Evolutionary conservation across 2,329 filamentous ascomycete species (phyloP).

Genomic region (Coniochaeta sp.): DNA sequence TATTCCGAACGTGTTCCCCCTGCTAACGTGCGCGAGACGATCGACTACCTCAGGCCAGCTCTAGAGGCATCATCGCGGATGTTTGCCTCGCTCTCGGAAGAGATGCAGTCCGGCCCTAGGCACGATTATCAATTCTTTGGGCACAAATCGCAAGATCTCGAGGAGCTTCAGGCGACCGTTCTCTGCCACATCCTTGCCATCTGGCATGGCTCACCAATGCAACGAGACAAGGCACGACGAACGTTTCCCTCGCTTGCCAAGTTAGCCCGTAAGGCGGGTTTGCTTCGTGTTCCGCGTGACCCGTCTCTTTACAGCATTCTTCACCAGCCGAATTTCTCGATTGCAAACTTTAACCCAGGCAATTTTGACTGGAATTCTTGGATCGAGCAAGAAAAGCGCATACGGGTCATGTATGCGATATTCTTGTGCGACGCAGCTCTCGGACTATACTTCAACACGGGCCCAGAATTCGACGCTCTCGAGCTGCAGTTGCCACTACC

Average conservation of each 20-base stretch:
- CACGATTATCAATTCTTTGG: constrained; percentile 28
- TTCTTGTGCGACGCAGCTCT: constrained; percentile 58
- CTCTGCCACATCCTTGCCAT: constrained; percentile 55
- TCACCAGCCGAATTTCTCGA: constrained; percentile 46
- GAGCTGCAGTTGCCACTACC: constrained; percentile 63
- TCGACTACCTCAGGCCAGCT: constrained; percentile 53
- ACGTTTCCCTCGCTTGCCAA: constrained; percentile 49
- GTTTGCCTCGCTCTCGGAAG: constrained; percentile 36
- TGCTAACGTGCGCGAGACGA: constrained; percentile 58
- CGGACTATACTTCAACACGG: constrained; percentile 64
- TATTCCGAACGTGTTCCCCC: constrained; percentile 59
- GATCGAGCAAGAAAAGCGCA: constrained; percentile 64
- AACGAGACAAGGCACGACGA: constrained; percentile 55
- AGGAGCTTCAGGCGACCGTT: constrained; percentile 61
- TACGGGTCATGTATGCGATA: constrained; percentile 56
- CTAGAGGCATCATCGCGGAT: constrained; percentile 48
- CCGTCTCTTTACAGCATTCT: constrained; percentile 47
- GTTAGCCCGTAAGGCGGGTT: constrained; percentile 47
- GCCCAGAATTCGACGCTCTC: constrained; percentile 53
- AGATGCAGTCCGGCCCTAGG: constrained; percentile 26
- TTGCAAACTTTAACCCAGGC: constrained; percentile 36
- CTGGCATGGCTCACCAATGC: constrained; percentile 62
- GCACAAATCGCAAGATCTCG: constrained; percentile 36
- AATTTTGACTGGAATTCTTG: constrained; percentile 59
- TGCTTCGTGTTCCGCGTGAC: constrained; percentile 45